Conservation (phyloP, 306 rosid genomes). For the Vigna angularis region DNA sequence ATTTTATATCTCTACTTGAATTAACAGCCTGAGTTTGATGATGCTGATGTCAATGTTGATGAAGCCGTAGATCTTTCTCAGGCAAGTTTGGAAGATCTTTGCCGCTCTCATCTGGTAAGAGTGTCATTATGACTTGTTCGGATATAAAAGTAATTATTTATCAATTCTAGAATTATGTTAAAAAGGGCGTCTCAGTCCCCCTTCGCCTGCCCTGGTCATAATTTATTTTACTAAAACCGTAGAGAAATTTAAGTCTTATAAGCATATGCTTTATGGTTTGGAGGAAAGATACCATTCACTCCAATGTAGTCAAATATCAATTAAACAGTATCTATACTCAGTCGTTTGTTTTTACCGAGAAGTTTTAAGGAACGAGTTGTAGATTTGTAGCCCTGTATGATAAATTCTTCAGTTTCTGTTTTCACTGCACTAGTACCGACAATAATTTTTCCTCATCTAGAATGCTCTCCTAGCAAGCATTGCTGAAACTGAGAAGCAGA, state of each 20-base stretch:
- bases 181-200: background rate
- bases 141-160: background rate
- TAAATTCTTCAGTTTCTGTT: background rate
- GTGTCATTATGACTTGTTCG: slow-evolving; percentile 8
- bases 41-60: slow-evolving; percentile 51
- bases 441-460: slow-evolving; percentile 48
- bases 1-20: slow-evolving; percentile 41
- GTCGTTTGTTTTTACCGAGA: background rate
- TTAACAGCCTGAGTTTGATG: slow-evolving; percentile 62
- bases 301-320: background rate
- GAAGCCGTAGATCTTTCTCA: slow-evolving; percentile 63
- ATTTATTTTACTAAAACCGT: slow-evolving; percentile 3
- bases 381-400: slow-evolving; percentile 21
- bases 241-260: background rate
- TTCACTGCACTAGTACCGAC: slow-evolving; percentile 12
- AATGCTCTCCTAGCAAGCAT: slow-evolving; percentile 90
- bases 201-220: background rate
- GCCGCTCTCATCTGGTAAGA: slow-evolving; percentile 96
- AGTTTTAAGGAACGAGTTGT: slow-evolving; percentile 18
- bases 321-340: background rate
- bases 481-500: slow-evolving; percentile 86
- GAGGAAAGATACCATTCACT: slow-evolving; percentile 10
- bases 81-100: slow-evolving; percentile 82
- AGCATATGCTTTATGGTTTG: slow-evolving; percentile 12
- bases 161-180: slow-evolving; percentile 10